A percentile compares a stretch with the other conserved stretches of the same genome.
Conservation (phyloP, 371 early-diverging fungal genomes). For the Racocetra persica region DNA sequence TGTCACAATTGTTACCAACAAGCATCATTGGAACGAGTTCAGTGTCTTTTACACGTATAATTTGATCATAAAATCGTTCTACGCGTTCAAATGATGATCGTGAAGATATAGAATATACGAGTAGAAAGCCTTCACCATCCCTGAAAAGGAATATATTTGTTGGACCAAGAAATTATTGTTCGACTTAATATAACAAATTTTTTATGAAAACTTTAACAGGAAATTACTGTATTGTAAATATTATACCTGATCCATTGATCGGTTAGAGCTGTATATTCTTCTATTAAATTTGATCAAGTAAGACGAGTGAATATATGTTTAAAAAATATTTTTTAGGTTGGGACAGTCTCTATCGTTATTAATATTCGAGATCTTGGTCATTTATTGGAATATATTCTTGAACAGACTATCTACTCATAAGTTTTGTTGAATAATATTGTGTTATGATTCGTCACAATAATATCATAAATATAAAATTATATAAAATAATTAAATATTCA, state of each 20-base stretch:
- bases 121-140: conserved; percentile 90
- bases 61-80: conserved; percentile 82
- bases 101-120: conserved; percentile 89
- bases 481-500: too few relatives aligned
- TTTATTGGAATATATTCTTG: too few relatives aligned
- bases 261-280: conserved; percentile 83
- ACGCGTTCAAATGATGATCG: conserved; percentile 87
- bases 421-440: too few relatives aligned
- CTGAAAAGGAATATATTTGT: conserved; percentile 58
- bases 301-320: not conserved
- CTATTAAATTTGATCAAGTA: conserved; percentile 47
- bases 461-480: too few relatives aligned
- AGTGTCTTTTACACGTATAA: conserved; percentile 83
- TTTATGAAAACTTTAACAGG: not conserved
- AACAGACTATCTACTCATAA: too few relatives aligned
- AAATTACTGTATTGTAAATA: not conserved
- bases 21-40: conserved; percentile 86
- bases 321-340: too few relatives aligned
- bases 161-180: conserved; percentile 50
- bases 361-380: too few relatives aligned
- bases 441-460: too few relatives aligned
- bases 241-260: conserved; percentile 92
- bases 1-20: conserved; percentile 95
- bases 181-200: not conserved
- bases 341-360: too few relatives aligned